phyloP scores from a whole-genome alignment of 1,284 basidiomycete species.

The Pseudozyma thailandica region DNA sequence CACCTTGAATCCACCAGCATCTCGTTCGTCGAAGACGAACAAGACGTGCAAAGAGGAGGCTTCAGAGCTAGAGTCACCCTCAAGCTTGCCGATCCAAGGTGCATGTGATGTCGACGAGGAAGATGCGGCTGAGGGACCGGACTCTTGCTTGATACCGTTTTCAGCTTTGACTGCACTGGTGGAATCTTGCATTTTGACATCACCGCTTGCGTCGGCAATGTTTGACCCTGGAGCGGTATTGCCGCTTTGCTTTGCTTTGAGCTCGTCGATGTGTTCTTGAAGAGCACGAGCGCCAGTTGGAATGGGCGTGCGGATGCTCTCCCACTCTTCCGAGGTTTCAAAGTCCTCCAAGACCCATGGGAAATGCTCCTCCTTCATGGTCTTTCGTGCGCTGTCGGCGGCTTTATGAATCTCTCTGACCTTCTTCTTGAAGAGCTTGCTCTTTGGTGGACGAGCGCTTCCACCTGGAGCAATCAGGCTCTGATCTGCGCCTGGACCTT shows the following conservation, averaged over 20 bases:
- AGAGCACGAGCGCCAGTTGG: slow-evolving; percentile 57
- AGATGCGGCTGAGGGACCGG: slow-evolving; percentile 8
- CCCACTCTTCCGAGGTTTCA: slow-evolving; percentile 65
- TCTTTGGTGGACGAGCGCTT: slow-evolving; percentile 40
- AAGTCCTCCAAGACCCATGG: slow-evolving; percentile 68
- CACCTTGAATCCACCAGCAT: slow-evolving; percentile 65
- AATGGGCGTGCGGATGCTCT: slow-evolving; percentile 53
- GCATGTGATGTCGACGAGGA: slow-evolving; percentile 51
- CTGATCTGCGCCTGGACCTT: slow-evolving; percentile 45
- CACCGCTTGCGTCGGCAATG: slow-evolving; percentile 24
- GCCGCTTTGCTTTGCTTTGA: slow-evolving; percentile 26
- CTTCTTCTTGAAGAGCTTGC: slow-evolving; percentile 62
- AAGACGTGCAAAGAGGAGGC: slow-evolving; percentile 64
- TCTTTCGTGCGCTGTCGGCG: slow-evolving; percentile 58
- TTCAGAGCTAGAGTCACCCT: slow-evolving; percentile 61
- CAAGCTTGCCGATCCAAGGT: slow-evolving; percentile 67
- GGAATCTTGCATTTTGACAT: slow-evolving; percentile 27
- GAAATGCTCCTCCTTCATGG: slow-evolving; percentile 63
- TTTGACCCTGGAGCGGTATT: not conserved
- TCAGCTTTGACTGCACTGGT: slow-evolving; percentile 27
- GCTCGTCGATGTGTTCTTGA: slow-evolving; percentile 42
- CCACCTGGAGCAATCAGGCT: slow-evolving; percentile 51
- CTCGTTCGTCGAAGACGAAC: slow-evolving; percentile 65
- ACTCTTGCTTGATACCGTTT: slow-evolving; percentile 32
- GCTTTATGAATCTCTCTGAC: slow-evolving; percentile 66